phyloP scores from a whole-genome alignment of 495 filamentous ascomycete genomes.

The Podospora tetraspora region DNA sequence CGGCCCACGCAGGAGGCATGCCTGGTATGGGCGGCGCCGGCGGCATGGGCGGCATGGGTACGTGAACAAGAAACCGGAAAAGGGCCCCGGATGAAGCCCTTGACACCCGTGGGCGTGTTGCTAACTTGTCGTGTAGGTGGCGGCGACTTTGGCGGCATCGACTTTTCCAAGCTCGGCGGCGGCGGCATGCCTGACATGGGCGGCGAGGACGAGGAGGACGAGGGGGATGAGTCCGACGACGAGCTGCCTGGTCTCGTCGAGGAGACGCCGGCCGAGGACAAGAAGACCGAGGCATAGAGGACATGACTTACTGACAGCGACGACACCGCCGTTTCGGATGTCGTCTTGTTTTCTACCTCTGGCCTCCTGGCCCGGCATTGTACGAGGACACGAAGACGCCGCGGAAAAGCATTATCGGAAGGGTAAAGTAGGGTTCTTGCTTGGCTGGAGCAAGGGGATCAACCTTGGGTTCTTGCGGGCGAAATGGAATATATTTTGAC shows the following conservation, averaged over 20 bases:
- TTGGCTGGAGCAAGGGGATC: neutral
- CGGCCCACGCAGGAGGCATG: constrained; percentile 36
- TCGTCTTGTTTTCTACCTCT: neutral
- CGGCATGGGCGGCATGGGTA: constrained; percentile 36
- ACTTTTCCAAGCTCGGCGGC: constrained; percentile 88
- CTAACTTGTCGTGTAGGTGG: constrained; percentile 26
- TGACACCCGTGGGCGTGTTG: neutral
- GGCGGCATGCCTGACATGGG: constrained; percentile 48
- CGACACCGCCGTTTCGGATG: neutral
- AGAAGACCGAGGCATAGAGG: constrained; percentile 21
- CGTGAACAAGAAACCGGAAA: constrained; percentile 22
- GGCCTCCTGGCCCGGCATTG: neutral
- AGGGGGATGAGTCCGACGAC: constrained; percentile 53
- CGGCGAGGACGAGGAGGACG: constrained; percentile 56
- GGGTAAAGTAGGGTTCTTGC: neutral
- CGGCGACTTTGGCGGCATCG: constrained; percentile 64
- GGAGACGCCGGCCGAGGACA: constrained; percentile 43
- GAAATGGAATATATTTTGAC: constrained; percentile 4
- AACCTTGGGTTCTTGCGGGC: neutral
- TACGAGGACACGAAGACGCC: neutral
- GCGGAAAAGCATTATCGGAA: neutral
- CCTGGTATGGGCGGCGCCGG: constrained; percentile 36
- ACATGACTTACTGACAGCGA: neutral
- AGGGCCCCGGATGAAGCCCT: constrained; percentile 10
- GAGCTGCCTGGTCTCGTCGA: constrained; percentile 42